Percentiles rank a stretch among this genome's conserved stretches.
Conservation (phyloP, 371 early-diverging fungal genomes). For the Batkoa obscura region DNA sequence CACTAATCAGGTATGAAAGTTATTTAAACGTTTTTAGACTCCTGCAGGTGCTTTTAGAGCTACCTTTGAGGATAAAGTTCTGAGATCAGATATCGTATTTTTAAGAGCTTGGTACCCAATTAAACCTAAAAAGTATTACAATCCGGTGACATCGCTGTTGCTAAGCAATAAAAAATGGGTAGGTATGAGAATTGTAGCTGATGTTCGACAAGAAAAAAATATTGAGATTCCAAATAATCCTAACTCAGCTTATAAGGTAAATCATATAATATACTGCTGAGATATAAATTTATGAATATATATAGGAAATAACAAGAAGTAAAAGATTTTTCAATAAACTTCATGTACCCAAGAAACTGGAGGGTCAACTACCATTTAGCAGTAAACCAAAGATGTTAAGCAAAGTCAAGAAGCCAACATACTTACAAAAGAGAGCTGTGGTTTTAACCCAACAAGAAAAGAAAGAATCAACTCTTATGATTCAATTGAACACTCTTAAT, state of each 20-base stretch:
- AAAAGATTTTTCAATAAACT: constrained; percentile 69
- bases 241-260: constrained; percentile 56
- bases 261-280: too few species aligned
- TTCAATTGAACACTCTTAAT: constrained; percentile 68
- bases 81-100: constrained; percentile 93
- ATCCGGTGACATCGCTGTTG: constrained; percentile 80
- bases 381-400: constrained; percentile 61
- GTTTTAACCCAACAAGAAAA: constrained; percentile 76
- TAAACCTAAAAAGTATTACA: constrained; percentile 82
- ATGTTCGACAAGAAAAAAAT: constrained; percentile 61
- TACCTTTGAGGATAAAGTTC: constrained; percentile 96
- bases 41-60: constrained; percentile 95
- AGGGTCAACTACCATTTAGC: constrained; percentile 74
- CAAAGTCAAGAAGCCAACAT: constrained; percentile 20
- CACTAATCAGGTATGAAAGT: not conserved
- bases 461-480: constrained; percentile 61
- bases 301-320: constrained; percentile 52
- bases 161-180: constrained; percentile 53
- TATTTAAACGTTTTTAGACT: constrained; percentile 20
- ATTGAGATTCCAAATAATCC: constrained; percentile 43
- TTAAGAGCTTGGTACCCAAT: constrained; percentile 94
- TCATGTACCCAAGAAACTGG: constrained; percentile 60
- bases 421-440: constrained; percentile 58
- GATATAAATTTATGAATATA: too few species aligned
- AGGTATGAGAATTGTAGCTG: constrained; percentile 79